Evolutionary conservation across 805 yeast species (phyloP).

Genomic region (Suhomyces sp.): DNA sequence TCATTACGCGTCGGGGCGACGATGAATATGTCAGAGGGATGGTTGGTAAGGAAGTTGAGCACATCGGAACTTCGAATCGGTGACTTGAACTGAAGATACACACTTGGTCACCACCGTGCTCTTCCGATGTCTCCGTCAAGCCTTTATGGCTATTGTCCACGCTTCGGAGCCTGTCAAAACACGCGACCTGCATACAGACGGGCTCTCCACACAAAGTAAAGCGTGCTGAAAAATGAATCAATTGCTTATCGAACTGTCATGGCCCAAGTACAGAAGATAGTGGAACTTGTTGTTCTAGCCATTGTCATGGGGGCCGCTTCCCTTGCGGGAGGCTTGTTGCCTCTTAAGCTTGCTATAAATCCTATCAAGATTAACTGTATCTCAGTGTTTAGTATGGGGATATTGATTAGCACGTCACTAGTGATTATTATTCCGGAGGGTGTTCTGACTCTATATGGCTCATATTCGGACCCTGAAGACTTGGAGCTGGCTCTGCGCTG

Average conservation of each 20-base stretch:
- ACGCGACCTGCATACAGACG: neutral
- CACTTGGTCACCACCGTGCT: too few species aligned
- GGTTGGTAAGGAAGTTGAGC: neutral
- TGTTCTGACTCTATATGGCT: slow-evolving; percentile 39
- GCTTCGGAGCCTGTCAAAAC: neutral
- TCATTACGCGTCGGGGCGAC: neutral
- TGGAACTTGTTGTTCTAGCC: slow-evolving; percentile 10
- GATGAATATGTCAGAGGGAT: neutral
- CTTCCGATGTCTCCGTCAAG: neutral
- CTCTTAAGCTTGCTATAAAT: slow-evolving; percentile 25
- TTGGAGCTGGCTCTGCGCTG: slow-evolving; percentile 18
- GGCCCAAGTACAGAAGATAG: neutral
- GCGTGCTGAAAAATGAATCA: slow-evolving; percentile 1
- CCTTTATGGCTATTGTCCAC: neutral
- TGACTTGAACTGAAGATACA: neutral
- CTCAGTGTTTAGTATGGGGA: slow-evolving; percentile 56
- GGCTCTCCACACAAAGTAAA: neutral
- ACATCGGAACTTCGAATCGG: neutral
- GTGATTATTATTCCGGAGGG: slow-evolving; percentile 68
- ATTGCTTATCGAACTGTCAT: neutral
- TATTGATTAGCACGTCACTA: slow-evolving; percentile 58
- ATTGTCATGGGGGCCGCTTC: slow-evolving; percentile 18
- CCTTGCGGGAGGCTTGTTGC: slow-evolving; percentile 21
- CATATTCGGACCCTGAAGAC: slow-evolving; percentile 12
- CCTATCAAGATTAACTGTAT: slow-evolving; percentile 31